Percentiles rank a stretch among this genome's conserved stretches.
These are phyloP conservation scores for Bryoglossum gracile DNA, from an alignment of 495 filamentous ascomycete genomes.

Conservation along the genomic window DNA sequence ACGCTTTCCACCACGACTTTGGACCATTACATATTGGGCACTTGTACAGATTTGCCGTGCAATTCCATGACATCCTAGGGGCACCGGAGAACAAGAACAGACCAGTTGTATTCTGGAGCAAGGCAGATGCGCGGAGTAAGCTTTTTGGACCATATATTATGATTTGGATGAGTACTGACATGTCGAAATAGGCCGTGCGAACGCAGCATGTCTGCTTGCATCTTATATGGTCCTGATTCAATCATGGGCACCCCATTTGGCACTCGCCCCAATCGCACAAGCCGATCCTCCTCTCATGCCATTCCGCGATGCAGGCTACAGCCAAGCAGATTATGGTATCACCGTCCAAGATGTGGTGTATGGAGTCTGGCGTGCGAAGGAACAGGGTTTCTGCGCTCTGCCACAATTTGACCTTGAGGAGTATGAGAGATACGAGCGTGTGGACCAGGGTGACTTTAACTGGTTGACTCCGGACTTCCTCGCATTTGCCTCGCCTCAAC, in stretches of 20 bases:
- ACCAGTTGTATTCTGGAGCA: slow-evolving; percentile 90
- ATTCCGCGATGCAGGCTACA: slow-evolving; percentile 96
- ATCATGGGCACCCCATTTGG: slow-evolving; percentile 94
- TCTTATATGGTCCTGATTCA: slow-evolving; percentile 99
- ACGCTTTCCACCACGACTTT: slow-evolving; percentile 98
- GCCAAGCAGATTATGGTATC: slow-evolving; percentile 91
- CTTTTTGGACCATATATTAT: slow-evolving; percentile 6
- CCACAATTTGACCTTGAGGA: slow-evolving; percentile 91
- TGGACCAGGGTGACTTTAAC: slow-evolving; percentile 99
- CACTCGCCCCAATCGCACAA: slow-evolving; percentile 93
- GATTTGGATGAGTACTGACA: slow-evolving; percentile 17
- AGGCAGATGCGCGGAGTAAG: slow-evolving; percentile 80
- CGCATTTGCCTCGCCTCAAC: slow-evolving; percentile 92
- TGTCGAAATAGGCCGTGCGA: slow-evolving; percentile 59
- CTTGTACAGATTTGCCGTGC: slow-evolving; percentile 88
- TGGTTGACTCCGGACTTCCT: slow-evolving; percentile 95
- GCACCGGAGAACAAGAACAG: slow-evolving; percentile 76
- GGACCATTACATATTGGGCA: slow-evolving; percentile 96
- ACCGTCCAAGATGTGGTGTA: slow-evolving; percentile 97
- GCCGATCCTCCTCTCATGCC: slow-evolving; percentile 96
- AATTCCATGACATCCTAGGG: slow-evolving; percentile 90
- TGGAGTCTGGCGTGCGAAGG: slow-evolving; percentile 97
- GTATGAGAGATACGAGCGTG: slow-evolving; percentile 92
- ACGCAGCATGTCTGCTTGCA: slow-evolving; percentile 91
- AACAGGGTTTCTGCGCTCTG: slow-evolving; percentile 78